phyloP scores from a whole-genome alignment of 441 rosid genomes.

The Melianthus villosus region DNA sequence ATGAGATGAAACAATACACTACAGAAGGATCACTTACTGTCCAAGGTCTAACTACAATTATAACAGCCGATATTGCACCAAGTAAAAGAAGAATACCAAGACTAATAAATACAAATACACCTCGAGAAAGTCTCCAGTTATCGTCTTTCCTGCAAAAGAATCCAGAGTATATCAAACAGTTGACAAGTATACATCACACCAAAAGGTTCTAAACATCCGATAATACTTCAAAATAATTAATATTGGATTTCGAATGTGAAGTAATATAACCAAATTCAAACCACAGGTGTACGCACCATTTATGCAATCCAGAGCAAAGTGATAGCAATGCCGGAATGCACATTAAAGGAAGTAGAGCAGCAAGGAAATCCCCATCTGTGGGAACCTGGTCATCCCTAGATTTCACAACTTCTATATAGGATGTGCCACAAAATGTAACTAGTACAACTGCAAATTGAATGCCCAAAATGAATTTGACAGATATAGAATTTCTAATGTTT shows the following conservation, averaged over 20 bases:
- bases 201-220: constrained; percentile 2
- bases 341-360: constrained; percentile 90
- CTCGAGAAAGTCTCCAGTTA: constrained; percentile 88
- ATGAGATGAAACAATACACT: too few species aligned
- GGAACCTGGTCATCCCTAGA: constrained; percentile 85
- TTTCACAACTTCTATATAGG: constrained; percentile 82
- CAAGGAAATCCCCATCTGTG: constrained; percentile 84
- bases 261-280: constrained; percentile 10
- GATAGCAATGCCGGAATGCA: constrained; percentile 90
- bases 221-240: constrained; percentile 4
- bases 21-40: constrained; percentile 51
- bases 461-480: constrained; percentile 11
- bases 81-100: constrained; percentile 93
- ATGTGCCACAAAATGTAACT: constrained; percentile 80
- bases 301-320: constrained; percentile 82
- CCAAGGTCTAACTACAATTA: constrained; percentile 75
- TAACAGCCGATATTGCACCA: constrained; percentile 90
- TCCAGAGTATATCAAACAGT: constrained; percentile 5
- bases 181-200: constrained; percentile 9
- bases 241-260: constrained; percentile 9
- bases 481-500: neutral
- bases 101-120: constrained; percentile 63
- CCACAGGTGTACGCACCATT: constrained; percentile 48
- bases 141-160: constrained; percentile 87
- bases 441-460: constrained; percentile 62